A percentile compares a stretch with the other conserved stretches of the same genome.
phyloP scores from a whole-genome alignment of 2,329 filamentous ascomycete species.

The Sporothrix protearum region DNA sequence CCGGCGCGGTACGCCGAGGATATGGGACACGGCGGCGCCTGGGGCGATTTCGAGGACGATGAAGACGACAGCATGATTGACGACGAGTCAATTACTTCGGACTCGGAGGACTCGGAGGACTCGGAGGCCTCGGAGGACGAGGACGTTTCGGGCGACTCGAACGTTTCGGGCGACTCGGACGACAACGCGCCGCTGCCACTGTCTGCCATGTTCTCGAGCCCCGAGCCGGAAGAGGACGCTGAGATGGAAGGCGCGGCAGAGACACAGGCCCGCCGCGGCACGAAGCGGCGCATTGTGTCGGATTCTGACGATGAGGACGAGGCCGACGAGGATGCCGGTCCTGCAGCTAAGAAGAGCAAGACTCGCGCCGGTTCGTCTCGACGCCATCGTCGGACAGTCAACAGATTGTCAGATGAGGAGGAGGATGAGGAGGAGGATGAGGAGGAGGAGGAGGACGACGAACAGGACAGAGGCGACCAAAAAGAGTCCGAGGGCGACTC shows the following conservation, averaged over 20 bases:
- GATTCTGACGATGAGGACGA: slow-evolving; percentile 27
- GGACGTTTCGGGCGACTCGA: background rate
- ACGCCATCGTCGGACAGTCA: background rate
- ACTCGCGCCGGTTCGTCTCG: background rate
- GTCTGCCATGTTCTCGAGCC: slow-evolving; percentile 24
- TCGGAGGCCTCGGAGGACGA: background rate
- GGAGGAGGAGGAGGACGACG: background rate
- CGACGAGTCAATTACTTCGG: background rate
- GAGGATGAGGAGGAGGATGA: background rate
- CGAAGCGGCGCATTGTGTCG: slow-evolving; percentile 22
- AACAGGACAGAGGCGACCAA: background rate
- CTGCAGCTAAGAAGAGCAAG: background rate
- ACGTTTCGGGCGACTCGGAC: slow-evolving; percentile 5
- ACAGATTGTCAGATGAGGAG: slow-evolving; percentile 6
- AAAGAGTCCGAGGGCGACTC: background rate
- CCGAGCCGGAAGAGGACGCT: slow-evolving; percentile 1
- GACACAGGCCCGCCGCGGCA: slow-evolving; percentile 3
- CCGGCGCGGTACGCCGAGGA: background rate
- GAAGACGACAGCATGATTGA: slow-evolving; percentile 20
- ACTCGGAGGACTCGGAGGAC: background rate
- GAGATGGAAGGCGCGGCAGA: background rate
- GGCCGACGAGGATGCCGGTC: background rate
- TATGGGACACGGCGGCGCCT: background rate
- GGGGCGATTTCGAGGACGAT: slow-evolving; percentile 16
- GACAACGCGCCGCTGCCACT: background rate